A percentile compares a stretch with the other conserved stretches of the same genome.
Conservation (phyloP, 1,284 basidiomycete genomes). For the Ustilago trichophora region DNA sequence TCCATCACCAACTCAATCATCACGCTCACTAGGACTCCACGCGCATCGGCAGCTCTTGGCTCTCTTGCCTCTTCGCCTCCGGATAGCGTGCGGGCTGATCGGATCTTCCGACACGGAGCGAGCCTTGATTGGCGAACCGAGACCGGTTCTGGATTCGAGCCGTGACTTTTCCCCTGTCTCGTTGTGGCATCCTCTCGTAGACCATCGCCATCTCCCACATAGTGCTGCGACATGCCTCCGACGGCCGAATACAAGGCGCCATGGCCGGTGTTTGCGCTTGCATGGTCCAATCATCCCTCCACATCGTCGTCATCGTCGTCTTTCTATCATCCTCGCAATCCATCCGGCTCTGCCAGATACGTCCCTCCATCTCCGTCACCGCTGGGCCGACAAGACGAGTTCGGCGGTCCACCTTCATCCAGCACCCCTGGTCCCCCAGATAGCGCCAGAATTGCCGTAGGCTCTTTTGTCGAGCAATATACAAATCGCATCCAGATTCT, state of each 20-base stretch:
- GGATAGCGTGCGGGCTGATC: background rate
- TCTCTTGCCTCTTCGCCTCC: too few relatives aligned
- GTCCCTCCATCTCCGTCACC: conserved; percentile 46
- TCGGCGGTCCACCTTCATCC: conserved; percentile 18
- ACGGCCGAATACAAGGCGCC: conserved; percentile 46
- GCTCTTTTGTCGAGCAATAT: conserved; percentile 64
- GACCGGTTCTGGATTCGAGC: background rate
- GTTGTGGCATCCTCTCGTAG: background rate
- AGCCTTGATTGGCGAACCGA: background rate
- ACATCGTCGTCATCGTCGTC: conserved; percentile 37
- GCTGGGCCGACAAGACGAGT: conserved; percentile 34
- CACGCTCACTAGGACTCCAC: background rate
- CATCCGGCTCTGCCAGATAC: conserved; percentile 40
- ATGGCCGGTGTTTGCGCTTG: conserved; percentile 59
- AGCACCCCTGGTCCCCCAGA: conserved; percentile 43
- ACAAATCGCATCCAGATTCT: conserved; percentile 65
- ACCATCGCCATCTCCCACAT: background rate
- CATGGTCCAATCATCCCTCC: conserved; percentile 58
- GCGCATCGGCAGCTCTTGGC: background rate
- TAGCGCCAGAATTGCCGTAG: conserved; percentile 58
- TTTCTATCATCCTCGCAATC: conserved; percentile 38
- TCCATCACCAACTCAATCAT: background rate
- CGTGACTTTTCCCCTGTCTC: background rate
- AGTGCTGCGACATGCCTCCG: conserved; percentile 17
- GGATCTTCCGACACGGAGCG: background rate